Percentiles rank a stretch among this genome's conserved stretches.
These are phyloP conservation scores for Fonsecaea nubica DNA, from an alignment of 2,329 filamentous ascomycete species.

Conservation along the genomic window DNA sequence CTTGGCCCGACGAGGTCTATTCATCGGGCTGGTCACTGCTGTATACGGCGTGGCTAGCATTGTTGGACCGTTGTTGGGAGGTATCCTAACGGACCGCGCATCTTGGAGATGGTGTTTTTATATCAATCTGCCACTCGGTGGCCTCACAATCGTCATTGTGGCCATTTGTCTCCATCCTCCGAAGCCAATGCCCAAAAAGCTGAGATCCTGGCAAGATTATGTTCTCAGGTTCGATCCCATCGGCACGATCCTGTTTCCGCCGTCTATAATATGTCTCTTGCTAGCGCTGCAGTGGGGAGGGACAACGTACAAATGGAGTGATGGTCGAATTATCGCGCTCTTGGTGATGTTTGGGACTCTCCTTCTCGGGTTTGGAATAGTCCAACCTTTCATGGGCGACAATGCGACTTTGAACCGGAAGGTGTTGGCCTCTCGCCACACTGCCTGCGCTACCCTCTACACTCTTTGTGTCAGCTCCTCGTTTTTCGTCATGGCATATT, in stretches of 20 bases:
- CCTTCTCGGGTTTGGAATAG: slow-evolving; percentile 49
- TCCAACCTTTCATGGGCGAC: slow-evolving; percentile 47
- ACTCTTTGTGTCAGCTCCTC: slow-evolving; percentile 36
- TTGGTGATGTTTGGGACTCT: slow-evolving; percentile 54
- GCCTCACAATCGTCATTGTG: slow-evolving; percentile 40
- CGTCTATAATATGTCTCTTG: slow-evolving; percentile 45
- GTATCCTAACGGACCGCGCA: slow-evolving; percentile 48
- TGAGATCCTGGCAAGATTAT: background rate
- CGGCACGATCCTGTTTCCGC: slow-evolving; percentile 47
- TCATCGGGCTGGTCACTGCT: slow-evolving; percentile 33
- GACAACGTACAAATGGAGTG: slow-evolving; percentile 52
- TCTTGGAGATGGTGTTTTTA: slow-evolving; percentile 43
- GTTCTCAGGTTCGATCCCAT: slow-evolving; percentile 42
- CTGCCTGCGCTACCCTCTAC: too few relatives aligned
- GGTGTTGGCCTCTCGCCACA: slow-evolving; percentile 32
- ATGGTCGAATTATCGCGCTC: slow-evolving; percentile 53
- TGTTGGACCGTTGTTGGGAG: slow-evolving; percentile 51
- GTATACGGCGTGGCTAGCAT: slow-evolving; percentile 47
- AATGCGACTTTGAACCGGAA: slow-evolving; percentile 49
- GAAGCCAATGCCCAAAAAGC: slow-evolving; percentile 40
- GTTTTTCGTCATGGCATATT: slow-evolving; percentile 46
- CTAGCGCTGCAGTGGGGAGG: slow-evolving; percentile 53
- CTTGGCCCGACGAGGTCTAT: slow-evolving; percentile 39
- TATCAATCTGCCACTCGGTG: slow-evolving; percentile 47
- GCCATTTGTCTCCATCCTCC: background rate